Evolutionary conservation across 257 asterid genomes (phyloP), one percentile per base, ranked within the genome.

Genomic region (Primulina eburnea): DNA sequence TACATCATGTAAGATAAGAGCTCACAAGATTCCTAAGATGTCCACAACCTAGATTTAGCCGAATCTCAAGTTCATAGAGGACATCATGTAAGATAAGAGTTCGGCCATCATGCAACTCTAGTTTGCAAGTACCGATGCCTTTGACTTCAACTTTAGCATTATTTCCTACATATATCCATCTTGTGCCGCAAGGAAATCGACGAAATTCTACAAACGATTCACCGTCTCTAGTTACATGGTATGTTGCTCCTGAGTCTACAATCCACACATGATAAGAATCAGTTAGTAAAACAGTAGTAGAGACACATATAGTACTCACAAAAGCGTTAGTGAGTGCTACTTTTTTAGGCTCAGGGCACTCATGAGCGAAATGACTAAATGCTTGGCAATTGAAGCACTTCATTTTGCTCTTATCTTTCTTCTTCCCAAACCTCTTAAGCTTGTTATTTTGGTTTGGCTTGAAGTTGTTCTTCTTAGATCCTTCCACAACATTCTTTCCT

Each of bases 81-180:
- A 64, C 68, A 58, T 35, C 58, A 29, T 29, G 20, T 40, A 66
- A 29, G 8, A 57, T 18, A 1, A 73, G 43, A 6, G 56, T 59
- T 0, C 3, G 11, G 1, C 56, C 62, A 28, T 50, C 32, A 14
- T 4, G 4, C 47, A 72, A 62, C 2, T 30, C 57, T 8, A 52
- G 1, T 32, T 63, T 73, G 10, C 55, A 59, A 20, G 68, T 66
- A 1, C 32, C 37, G 8, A 26, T 55, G 9, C 33, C 33, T 57
- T 26, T 64, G 2, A 56, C 60, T 2, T 37, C 47, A 8, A 40
- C 29, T 40, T 5, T 40, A 0, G 38, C 61, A 12, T 66, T 60
- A 10, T 65, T 65, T 7, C 35, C 37, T 30, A 61, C 52, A 61
- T 70, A 61, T 60, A 70, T 70, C 47, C 50, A 70, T 17, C 30